phyloP scores from a whole-genome alignment of 2,329 filamentous ascomycete species.

The Phialophora expanda region DNA sequence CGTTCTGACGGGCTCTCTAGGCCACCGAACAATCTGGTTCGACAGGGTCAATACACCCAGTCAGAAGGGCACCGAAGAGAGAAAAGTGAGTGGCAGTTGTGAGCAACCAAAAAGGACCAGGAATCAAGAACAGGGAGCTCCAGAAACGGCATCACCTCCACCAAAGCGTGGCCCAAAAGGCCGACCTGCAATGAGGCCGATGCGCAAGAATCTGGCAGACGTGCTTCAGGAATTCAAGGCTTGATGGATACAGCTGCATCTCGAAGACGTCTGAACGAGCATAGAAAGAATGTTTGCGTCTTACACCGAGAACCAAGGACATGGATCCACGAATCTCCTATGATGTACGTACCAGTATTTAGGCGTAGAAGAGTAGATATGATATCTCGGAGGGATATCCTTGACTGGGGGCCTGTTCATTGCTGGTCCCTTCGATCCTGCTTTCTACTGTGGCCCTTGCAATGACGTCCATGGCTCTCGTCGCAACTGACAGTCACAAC shows the following conservation, averaged over 20 bases:
- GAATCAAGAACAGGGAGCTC: constrained; percentile 21
- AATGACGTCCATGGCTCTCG: neutral
- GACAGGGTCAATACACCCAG: constrained; percentile 31
- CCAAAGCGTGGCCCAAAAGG: constrained; percentile 24
- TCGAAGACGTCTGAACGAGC: neutral
- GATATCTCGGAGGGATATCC: neutral
- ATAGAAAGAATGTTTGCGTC: neutral
- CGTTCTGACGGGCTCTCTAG: neutral
- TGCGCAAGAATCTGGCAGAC: constrained; percentile 21
- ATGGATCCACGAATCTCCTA: neutral
- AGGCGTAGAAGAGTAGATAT: neutral
- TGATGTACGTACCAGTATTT: neutral
- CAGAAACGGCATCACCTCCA: constrained; percentile 27
- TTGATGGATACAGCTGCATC: neutral
- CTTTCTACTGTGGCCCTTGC: neutral
- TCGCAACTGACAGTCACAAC: neutral
- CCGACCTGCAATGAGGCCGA: constrained; percentile 17
- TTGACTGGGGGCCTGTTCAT: neutral
- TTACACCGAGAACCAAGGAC: neutral
- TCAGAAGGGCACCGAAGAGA: constrained; percentile 4
- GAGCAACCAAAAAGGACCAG: constrained; percentile 29
- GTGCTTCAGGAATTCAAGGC: constrained; percentile 27
- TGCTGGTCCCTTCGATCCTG: neutral
- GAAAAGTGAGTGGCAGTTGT: constrained; percentile 4
- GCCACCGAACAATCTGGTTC: constrained; percentile 38